Conservation (phyloP, 2,329 filamentous ascomycete genomes). For the Shiraia bambusicola region DNA sequence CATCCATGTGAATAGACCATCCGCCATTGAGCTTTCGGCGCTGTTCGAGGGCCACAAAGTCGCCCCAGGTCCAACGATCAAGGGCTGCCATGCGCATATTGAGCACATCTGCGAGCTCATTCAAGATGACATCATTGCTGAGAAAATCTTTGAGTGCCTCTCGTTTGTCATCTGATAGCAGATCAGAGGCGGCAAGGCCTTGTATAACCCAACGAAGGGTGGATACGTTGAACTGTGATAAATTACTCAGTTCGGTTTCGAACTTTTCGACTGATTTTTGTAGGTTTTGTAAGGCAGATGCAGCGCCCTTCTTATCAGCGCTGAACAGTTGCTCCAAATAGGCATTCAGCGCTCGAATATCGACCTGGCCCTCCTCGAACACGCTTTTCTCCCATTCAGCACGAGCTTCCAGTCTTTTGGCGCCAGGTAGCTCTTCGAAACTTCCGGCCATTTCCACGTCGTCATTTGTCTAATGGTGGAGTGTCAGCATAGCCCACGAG, state of each 20-base stretch:
- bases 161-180: slow-evolving; percentile 47
- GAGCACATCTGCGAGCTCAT: slow-evolving; percentile 35
- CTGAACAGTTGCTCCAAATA: slow-evolving; percentile 31
- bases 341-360: slow-evolving; percentile 19
- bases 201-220: slow-evolving; percentile 47
- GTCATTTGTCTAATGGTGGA: slow-evolving; percentile 8
- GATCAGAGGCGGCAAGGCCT: slow-evolving; percentile 49
- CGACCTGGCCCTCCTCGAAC: slow-evolving; percentile 30
- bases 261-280: no score
- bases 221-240: slow-evolving; percentile 36
- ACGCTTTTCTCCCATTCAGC: slow-evolving; percentile 36
- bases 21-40: slow-evolving; percentile 31
- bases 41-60: slow-evolving; percentile 31
- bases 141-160: slow-evolving; percentile 38
- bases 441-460: slow-evolving; percentile 30
- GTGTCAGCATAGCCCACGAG: no score
- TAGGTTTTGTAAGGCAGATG: slow-evolving; percentile 19
- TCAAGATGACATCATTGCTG: slow-evolving; percentile 33
- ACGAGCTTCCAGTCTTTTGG: slow-evolving; percentile 33
- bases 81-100: slow-evolving; percentile 34
- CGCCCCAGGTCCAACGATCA: slow-evolving; percentile 33
- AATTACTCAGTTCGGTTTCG: slow-evolving; percentile 23
- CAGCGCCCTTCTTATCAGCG: slow-evolving; percentile 17
- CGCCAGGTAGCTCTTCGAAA: slow-evolving; percentile 35
- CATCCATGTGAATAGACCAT: slow-evolving; percentile 34